Conservation (phyloP, 345 rosid genomes). For the Salix viminalis region DNA sequence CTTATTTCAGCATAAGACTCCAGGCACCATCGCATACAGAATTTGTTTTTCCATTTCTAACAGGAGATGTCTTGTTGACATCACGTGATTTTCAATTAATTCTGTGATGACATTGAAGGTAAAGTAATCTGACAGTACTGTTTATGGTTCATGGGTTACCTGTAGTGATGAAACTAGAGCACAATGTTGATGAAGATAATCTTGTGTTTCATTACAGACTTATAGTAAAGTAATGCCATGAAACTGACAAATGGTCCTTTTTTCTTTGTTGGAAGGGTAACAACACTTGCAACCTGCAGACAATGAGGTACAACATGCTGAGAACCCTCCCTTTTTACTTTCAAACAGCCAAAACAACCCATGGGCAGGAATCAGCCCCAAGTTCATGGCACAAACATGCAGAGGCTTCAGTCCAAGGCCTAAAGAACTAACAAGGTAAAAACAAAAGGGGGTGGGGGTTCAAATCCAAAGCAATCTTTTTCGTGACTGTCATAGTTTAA, state of each 20-base stretch:
- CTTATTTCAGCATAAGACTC: neutral
- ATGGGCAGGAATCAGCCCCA: neutral
- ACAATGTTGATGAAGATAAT: neutral
- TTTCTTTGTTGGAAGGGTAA: neutral
- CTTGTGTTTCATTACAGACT: neutral
- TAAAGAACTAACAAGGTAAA: neutral
- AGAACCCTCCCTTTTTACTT: neutral
- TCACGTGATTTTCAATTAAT: neutral
- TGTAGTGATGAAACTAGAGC: neutral
- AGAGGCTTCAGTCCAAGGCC: neutral
- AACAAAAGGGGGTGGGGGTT: neutral
- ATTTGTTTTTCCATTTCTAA: neutral
- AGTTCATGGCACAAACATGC: too few species aligned
- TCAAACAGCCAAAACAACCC: neutral
- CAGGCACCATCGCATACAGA: neutral
- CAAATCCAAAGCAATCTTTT: neutral
- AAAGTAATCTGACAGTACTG: neutral
- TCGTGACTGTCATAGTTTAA: neutral
- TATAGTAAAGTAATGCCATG: neutral
- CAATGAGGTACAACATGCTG: neutral
- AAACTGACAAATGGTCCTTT: neutral
- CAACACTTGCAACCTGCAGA: neutral
- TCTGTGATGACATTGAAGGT: neutral
- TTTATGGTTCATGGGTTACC: neutral
- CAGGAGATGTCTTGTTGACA: neutral